A percentile compares a stretch with the other conserved stretches of the same genome.
These are phyloP conservation scores for Pestalotiopsis sp. DNA, from an alignment of 2,329 filamentous ascomycete species.

Conservation along the genomic window DNA sequence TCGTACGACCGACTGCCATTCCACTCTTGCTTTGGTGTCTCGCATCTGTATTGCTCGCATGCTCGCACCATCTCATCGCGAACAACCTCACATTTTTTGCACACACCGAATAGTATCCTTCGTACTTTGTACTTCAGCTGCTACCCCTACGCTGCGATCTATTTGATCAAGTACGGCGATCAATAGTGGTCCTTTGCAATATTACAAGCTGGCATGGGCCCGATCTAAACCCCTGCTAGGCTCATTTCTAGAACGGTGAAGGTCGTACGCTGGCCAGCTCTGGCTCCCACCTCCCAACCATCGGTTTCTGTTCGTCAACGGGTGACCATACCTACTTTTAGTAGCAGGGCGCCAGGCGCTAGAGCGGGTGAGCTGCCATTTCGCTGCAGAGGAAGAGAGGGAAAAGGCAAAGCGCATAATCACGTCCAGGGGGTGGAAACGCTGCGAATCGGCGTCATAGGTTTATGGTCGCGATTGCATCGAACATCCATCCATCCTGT, in stretches of 20 bases:
- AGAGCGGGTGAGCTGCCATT: not conserved
- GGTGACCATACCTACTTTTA: not conserved
- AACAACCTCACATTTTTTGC: not conserved
- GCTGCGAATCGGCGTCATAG: constrained; percentile 7
- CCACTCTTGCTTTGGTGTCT: not conserved
- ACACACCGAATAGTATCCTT: not conserved
- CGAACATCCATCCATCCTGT: not conserved
- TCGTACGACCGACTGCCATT: not conserved
- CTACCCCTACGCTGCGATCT: not conserved
- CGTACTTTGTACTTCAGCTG: not conserved
- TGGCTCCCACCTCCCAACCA: not conserved
- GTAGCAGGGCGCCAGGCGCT: not conserved
- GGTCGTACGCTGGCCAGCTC: not conserved
- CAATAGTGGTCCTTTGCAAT: constrained; percentile 1
- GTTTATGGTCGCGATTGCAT: not conserved
- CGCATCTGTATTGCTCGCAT: not conserved
- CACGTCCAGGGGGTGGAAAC: not conserved
- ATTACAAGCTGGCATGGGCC: not conserved
- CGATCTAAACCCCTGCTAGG: not conserved
- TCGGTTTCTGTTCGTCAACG: not conserved
- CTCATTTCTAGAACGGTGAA: constrained; percentile 2
- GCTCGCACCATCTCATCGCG: not conserved
- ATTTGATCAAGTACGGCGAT: not conserved
- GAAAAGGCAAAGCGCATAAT: not conserved
- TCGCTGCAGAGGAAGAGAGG: not conserved